Evolutionary conservation across 2,329 filamentous ascomycete species (phyloP).

Genomic region (Botrytis sinoallii): DNA sequence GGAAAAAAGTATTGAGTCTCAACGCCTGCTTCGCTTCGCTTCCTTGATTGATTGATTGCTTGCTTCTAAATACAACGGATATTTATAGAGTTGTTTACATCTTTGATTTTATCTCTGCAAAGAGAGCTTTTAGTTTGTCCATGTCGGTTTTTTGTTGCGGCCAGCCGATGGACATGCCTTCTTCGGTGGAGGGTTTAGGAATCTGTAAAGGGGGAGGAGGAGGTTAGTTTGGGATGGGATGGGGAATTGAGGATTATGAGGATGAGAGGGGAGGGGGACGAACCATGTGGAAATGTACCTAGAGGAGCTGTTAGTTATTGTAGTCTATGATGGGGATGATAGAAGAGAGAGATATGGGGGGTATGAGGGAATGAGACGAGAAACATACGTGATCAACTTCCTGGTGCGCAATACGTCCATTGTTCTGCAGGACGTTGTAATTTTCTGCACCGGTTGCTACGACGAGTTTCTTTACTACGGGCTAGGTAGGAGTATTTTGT

Average conservation of each 20-base stretch:
- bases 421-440: slow-evolving; percentile 97
- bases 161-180: slow-evolving; percentile 81
- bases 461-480: slow-evolving; percentile 84
- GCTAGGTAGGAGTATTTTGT: slow-evolving; percentile 42
- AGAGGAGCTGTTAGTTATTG: not conserved
- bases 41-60: not conserved
- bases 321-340: not conserved
- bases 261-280: not conserved
- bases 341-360: not conserved
- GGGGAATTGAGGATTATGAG: not conserved
- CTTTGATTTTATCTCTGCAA: slow-evolving; percentile 83
- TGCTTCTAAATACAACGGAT: not conserved
- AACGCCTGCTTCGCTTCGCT: not conserved
- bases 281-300: slow-evolving; percentile 94
- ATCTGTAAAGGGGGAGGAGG: slow-evolving; percentile 57
- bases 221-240: not conserved
- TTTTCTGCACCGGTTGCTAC: slow-evolving; percentile 70
- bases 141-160: slow-evolving; percentile 73
- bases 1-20: not conserved
- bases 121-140: slow-evolving; percentile 74
- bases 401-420: slow-evolving; percentile 88
- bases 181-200: slow-evolving; percentile 80
- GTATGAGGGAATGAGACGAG: not conserved
- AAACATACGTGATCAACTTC: slow-evolving; percentile 79
- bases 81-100: slow-evolving; percentile 54